Evolutionary conservation across 2,329 filamentous ascomycete genomes (phyloP).

Genomic region (Aspergillus pseudonomiae): DNA sequence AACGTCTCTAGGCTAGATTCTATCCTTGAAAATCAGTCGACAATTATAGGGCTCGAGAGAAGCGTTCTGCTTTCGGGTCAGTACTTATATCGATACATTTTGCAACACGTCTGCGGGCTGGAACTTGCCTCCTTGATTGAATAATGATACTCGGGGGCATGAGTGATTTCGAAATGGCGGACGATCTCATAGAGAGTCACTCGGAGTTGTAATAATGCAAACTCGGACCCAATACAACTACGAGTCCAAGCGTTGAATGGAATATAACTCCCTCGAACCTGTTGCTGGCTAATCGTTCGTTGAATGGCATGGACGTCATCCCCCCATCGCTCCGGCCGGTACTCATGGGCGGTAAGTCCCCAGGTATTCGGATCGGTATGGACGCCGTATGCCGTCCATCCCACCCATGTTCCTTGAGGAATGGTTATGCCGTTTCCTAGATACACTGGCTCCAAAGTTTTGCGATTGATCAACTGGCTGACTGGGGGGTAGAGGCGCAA

Average conservation of each 20-base stretch:
- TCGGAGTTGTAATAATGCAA: conserved; percentile 2
- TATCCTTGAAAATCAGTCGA: not conserved
- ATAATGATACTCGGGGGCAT: not conserved
- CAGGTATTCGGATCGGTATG: conserved; percentile 6
- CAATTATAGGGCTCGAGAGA: not conserved
- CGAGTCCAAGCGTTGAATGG: conserved; percentile 2
- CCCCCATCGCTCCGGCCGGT: conserved; percentile 8
- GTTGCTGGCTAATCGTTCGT: not conserved
- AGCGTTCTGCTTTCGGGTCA: not conserved
- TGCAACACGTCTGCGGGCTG: not conserved
- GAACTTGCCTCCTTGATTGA: not conserved
- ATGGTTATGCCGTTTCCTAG: not conserved
- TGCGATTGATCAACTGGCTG: conserved; percentile 1
- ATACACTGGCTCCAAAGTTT: not conserved
- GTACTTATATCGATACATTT: not conserved
- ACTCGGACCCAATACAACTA: conserved; percentile 1
- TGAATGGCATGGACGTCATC: not conserved
- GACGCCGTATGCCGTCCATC: conserved; percentile 10
- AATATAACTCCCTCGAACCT: conserved; percentile 3
- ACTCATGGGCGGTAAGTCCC: conserved; percentile 1
- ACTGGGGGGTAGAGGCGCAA: conserved; percentile 9
- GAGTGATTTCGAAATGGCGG: not conserved
- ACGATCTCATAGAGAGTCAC: conserved; percentile 7
- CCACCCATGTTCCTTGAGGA: conserved; percentile 1
- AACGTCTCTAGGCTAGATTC: not conserved